Evolutionary conservation across 2,329 filamentous ascomycete genomes (phyloP).

Genomic region (Metarhizium brunneum): DNA sequence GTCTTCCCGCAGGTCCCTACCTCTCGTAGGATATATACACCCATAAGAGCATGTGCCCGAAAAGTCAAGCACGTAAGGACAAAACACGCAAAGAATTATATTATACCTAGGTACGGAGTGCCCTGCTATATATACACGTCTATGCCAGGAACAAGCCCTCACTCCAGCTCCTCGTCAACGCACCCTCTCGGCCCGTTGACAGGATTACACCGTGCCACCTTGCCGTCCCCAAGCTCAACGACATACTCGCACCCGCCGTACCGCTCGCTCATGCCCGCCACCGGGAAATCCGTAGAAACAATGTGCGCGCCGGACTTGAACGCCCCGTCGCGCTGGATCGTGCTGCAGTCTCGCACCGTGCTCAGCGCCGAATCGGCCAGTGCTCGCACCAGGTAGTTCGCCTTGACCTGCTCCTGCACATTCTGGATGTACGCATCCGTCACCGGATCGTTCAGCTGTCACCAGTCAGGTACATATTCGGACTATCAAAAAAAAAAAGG

Average conservation of each 20-base stretch:
- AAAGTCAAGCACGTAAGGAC: no score
- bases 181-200: slow-evolving; percentile 13
- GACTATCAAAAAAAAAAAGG: no score
- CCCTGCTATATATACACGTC: no score
- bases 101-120: no score
- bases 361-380: slow-evolving; percentile 34
- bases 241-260: slow-evolving; percentile 35
- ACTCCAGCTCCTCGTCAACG: slow-evolving; percentile 9
- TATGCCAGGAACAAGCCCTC: background rate
- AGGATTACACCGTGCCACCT: slow-evolving; percentile 23
- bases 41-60: no score
- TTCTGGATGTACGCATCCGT: slow-evolving; percentile 23
- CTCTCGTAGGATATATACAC: no score
- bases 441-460: slow-evolving; percentile 33
- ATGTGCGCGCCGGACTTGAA: slow-evolving; percentile 38
- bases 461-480: background rate
- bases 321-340: slow-evolving; percentile 18
- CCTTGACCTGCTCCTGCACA: slow-evolving; percentile 33
- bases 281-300: slow-evolving; percentile 38
- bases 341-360: slow-evolving; percentile 30
- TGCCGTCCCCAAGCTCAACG: slow-evolving; percentile 12
- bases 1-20: no score
- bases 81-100: no score
- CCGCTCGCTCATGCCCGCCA: slow-evolving; percentile 34
- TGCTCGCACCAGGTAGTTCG: slow-evolving; percentile 40